Base-by-base conservation (phyloP, 306 rosid species). In the Ormosia semicastrata region DNA sequence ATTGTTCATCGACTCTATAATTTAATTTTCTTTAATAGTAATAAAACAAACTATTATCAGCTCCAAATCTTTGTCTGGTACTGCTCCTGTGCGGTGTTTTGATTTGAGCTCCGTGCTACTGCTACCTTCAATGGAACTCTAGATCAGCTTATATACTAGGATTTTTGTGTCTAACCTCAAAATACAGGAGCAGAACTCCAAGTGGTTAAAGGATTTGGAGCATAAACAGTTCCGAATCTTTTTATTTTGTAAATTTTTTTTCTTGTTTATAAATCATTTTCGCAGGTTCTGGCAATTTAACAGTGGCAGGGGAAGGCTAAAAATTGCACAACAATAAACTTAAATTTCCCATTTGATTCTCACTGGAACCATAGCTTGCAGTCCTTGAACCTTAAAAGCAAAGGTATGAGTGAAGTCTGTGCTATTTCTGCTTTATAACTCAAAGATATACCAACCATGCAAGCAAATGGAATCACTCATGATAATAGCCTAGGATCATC, bases 401-500 rank as follows among this genome's bases (percentile, higher is more conserved):
- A 65, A 76, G 81, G 39, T 74, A 63, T 78, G 78, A 71, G 78
- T 11, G 24, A n/a, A 66, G 12, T 34, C 58, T 59, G 86, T 60
- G 24, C 44, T 74, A 37, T 66, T 85, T 66, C 80, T 67, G 75
- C 86, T 84, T 80, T 52, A 30, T 63, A 79, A 29, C 76, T 69
- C 59, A 49, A 69, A 69, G 68, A 71, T 73, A 87, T 70, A 54
- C 46, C 24, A 30, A 39, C 56, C 82, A 89, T 90, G 92, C 73
- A 73, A 60, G 83, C 65, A 57, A 34, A 69, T 59, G 77, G 77
- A 56, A 58, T 36, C 50, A 69, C 24, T 43, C 50, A 5, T 12
- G 83, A 83, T 80, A 43, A 30, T 67, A 36, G 79, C 75, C 13
- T 90, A 85, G 88, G 58, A 49, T 41, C 47, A 41, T 41, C 47